Base-by-base conservation (phyloP, 2,329 filamentous ascomycete species). In the Fusarium coffeatum region DNA sequence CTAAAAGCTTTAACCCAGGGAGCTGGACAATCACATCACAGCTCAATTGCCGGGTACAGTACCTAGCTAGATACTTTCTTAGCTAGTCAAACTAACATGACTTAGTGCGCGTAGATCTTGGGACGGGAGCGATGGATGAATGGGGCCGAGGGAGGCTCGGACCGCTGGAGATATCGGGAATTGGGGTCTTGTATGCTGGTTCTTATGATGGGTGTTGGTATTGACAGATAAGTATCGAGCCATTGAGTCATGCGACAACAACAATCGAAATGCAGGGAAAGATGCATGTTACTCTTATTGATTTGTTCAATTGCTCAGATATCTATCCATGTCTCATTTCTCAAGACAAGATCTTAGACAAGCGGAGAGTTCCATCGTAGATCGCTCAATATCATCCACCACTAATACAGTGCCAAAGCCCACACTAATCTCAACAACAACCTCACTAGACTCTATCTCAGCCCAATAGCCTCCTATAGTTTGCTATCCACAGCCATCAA, bases 321-420 rank as follows among this genome's bases (percentile, higher is more conserved):
- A 15, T 53, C 23, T 20, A 53, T 9, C n/a, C n/a, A 18, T 61
- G 61, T 55, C 62, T 55, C 27, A 10, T 28, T 48, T 37, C 34
- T 9, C 34, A 42, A 55, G 62, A 46, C 47, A 66, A 42, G 37
- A 49, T 62, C 55, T 59, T 6, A 59, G 55, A 62, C 59, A 51
- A 37, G 45, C 54, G 22, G 46, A 62, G 46, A 34, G 22, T 37
- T 22, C 16, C 25, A 48, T 49, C 8, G 49, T 30, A 53, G 49
- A 53, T 53, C 49, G 18, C n/a, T 28, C n/a, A 32, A 25, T 30
- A 54, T 37, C 48, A 53, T 25, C 32, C 23, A 53, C 23, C 49
- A 25, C 49, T 28, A 18, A 42, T 53, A 53, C 49, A 42, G 49
- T 53, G 49, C 9, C 15, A 53, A 23, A 40, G 6, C 5, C 48